A percentile compares a stretch with the other conserved stretches of the same genome.
These are phyloP conservation scores for Chaetomium sp. DNA, from an alignment of 2,329 filamentous ascomycete species.

Conservation along the genomic window DNA sequence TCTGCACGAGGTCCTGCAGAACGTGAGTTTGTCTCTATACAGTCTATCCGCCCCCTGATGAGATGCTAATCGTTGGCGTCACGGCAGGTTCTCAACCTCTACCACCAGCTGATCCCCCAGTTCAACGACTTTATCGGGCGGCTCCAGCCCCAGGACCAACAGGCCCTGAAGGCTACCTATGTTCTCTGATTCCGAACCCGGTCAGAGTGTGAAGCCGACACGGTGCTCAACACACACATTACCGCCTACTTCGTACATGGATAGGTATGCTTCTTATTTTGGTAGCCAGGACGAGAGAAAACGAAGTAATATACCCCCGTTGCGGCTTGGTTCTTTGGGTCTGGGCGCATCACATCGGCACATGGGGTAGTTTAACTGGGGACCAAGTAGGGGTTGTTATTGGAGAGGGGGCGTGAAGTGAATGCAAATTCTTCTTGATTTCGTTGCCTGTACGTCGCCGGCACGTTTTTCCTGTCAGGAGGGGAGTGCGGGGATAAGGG, in stretches of 20 bases:
- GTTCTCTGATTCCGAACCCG: conserved; percentile 40
- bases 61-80: not conserved
- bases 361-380: not conserved
- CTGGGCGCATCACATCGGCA: not conserved
- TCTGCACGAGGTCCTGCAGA: conserved; percentile 72
- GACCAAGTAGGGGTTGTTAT: not conserved
- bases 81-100: conserved; percentile 54
- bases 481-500: not conserved
- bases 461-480: not conserved
- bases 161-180: conserved; percentile 53
- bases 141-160: conserved; percentile 53
- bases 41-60: no score
- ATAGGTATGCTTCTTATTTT: conserved; percentile 18
- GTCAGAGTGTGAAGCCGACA: not conserved
- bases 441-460: not conserved
- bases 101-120: conserved; percentile 62
- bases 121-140: conserved; percentile 58
- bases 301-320: conserved; percentile 6
- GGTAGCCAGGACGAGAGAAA: not conserved
- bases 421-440: not conserved
- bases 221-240: not conserved
- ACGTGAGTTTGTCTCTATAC: conserved; percentile 54
- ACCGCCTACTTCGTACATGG: conserved; percentile 2
- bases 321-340: not conserved
- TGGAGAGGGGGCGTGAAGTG: not conserved